These are phyloP conservation scores for Boletus rubropictus DNA, from an alignment of 768 basidiomycete species.

Conservation along the genomic window DNA sequence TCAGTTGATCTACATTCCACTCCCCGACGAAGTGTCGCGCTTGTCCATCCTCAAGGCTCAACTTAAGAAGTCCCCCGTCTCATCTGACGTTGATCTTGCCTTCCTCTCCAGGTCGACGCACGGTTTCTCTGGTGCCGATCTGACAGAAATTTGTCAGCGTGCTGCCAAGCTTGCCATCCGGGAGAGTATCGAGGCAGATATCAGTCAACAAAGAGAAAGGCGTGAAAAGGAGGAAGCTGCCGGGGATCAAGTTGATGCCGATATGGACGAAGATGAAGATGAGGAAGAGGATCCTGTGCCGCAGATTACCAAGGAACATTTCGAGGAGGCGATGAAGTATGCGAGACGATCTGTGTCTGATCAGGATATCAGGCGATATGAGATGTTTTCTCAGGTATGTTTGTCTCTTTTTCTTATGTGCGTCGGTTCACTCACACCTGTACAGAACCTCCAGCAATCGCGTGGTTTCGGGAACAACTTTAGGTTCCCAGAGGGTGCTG, in stretches of 20 bases:
- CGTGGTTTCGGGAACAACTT: slow-evolving; percentile 92
- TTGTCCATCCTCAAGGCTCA: slow-evolving; percentile 85
- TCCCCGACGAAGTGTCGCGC: slow-evolving; percentile 91
- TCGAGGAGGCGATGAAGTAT: slow-evolving; percentile 98
- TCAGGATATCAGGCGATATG: slow-evolving; percentile 93
- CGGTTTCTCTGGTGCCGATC: slow-evolving; percentile 98
- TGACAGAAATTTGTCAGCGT: slow-evolving; percentile 98
- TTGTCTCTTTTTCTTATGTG: not conserved
- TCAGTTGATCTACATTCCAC: slow-evolving; percentile 98
- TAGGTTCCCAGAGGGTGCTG: slow-evolving; percentile 89
- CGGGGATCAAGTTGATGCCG: slow-evolving; percentile 59
- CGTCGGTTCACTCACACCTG: not conserved
- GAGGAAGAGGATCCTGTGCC: slow-evolving; percentile 87
- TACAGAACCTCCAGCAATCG: slow-evolving; percentile 81
- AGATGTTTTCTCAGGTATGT: slow-evolving; percentile 90
- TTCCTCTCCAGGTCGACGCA: slow-evolving; percentile 92
- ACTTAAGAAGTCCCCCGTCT: slow-evolving; percentile 88
- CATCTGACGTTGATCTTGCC: slow-evolving; percentile 70
- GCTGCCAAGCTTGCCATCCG: slow-evolving; percentile 96
- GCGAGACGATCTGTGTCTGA: slow-evolving; percentile 96
- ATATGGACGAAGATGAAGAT: slow-evolving; percentile 58
- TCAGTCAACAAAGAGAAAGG: slow-evolving; percentile 71
- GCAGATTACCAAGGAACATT: slow-evolving; percentile 84
- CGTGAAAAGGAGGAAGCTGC: slow-evolving; percentile 70
- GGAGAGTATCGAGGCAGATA: slow-evolving; percentile 90